Evolutionary conservation across 2,329 filamentous ascomycete species (phyloP), one percentile per base, ranked within the genome.

Genomic region (Beauveria brongniartii): DNA sequence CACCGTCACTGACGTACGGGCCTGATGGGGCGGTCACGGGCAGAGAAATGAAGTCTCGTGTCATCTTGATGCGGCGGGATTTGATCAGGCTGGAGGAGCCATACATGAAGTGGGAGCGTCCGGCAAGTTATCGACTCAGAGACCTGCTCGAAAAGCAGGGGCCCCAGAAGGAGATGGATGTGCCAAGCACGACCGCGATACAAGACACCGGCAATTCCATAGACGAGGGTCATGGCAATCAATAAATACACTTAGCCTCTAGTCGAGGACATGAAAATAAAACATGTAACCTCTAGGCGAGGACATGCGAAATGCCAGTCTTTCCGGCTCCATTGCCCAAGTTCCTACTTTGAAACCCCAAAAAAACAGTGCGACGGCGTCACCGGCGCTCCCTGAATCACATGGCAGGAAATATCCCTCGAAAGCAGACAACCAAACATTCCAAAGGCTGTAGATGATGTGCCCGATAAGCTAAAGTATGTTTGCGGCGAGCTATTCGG

Each of bases 71-170:
- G 22, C 59, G 59, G 34, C 14, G 20, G 16, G 52, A 61, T n/a
- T 16, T 56, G 46, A 24, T 56, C 10, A 22, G 14, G 26, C 24
- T 56, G 34, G 37, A 56, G 22, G 52, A 56, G 46, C 52, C 59
- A 44, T 61, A 50, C 22, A n/a, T 51, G 20, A 44, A 43, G 20
- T 61, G 59, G 59, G 52, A 61, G 52, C 51, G 59, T 44, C 59
- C 59, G 12, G 59, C 52, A 50, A 61, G 58, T 55, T 61, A 61
- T 55, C 51, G 51, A 30, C 44, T 61, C 44, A 44, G 30, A 41
- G 50, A 61, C 41, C 24, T 60, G 40, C 24, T 54, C 26, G 50
- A 60, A 46, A 28, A 28, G 26, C 26, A 7, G 26, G 26, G 26
- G 26, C 34, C 20, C 34, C 34, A 59, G 56, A 28, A 41, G 30